Evolutionary conservation across 2,329 filamentous ascomycete species (phyloP), one percentile per base, ranked within the genome.

Genomic region (Pseudogymnoascus sp.): DNA sequence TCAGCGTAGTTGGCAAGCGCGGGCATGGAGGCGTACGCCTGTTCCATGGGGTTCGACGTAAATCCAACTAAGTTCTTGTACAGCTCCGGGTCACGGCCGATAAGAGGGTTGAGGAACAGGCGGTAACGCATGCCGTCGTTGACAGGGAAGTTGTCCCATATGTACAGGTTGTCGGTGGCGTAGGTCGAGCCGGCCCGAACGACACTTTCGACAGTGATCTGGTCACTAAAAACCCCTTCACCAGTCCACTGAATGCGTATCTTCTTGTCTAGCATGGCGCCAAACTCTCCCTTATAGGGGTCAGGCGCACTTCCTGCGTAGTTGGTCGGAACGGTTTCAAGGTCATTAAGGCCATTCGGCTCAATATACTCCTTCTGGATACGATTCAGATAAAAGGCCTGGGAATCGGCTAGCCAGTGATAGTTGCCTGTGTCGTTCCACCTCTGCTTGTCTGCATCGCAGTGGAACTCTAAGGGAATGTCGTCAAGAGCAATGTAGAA

Each of bases 121-220:
- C 65, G 68, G 35, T 67, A 50, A n/a, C 65, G 67, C 31, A 64
- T 67, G 23, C 62, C 67, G 19, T 70, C 68, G 50, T 70, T 70
- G 17, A 70, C 68, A n/a, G 68, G 68, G 64, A 70, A 70, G 33
- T 70, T 70, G 42, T 70, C 68, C 68, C 68, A 70, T 5, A 70
- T 10, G 61, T 64, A 70, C 17, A 70, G 19, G 7, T 69, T 70
- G 6, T 69, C 68, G 10, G 68, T 70, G 13, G 66, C 65, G 7
- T 70, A 70, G 13, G 67, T 69, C 11, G 7, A 11, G 56, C 62
- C 62, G 6, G 68, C 68, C 19, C 50, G 63, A 17, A 67, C 42
- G 13, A 68, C 66, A 44, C 66, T 68, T 7, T 63, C 66, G 21
- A 66, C 65, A 2, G 66, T 70, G 56, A 69, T 68, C 9, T 67